Evolutionary conservation across 2,329 filamentous ascomycete genomes (phyloP).

Genomic region (Mariannaea elegans): DNA sequence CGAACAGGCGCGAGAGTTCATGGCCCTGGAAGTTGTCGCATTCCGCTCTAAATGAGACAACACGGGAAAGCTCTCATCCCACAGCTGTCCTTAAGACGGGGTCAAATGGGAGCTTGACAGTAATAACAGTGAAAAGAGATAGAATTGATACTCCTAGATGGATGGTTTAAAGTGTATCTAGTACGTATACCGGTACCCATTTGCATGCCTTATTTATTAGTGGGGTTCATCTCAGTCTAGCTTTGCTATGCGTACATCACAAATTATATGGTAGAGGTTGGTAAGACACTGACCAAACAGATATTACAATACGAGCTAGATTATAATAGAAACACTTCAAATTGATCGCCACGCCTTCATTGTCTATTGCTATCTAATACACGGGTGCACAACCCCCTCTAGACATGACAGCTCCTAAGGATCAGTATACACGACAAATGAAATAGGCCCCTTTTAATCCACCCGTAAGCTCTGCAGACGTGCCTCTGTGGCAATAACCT

Average conservation of each 20-base stretch:
- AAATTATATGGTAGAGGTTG: no score
- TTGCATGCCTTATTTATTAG: no score
- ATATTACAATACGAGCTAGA: not conserved
- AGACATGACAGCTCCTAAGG: conserved; percentile 37
- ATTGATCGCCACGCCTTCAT: conserved; percentile 35
- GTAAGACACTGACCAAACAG: no score
- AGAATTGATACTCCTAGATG: not conserved
- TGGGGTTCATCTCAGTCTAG: no score
- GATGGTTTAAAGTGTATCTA: no score
- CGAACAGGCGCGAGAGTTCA: conserved; percentile 3
- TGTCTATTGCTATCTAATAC: conserved; percentile 51
- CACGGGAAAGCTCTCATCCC: not conserved
- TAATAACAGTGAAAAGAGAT: not conserved
- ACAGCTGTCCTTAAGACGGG: not conserved
- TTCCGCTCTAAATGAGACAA: not conserved
- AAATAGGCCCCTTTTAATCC: conserved; percentile 62
- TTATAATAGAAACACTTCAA: conserved; percentile 18
- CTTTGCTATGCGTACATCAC: no score
- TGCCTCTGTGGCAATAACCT: conserved; percentile 92
- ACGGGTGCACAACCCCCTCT: conserved; percentile 42
- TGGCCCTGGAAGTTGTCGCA: not conserved
- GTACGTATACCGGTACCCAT: no score
- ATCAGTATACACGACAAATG: conserved; percentile 50
- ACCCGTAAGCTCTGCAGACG: conserved; percentile 87
- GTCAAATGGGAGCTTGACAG: not conserved